phyloP scores from a whole-genome alignment of 2,329 filamentous ascomycete genomes.

The Cryphonectria radicalis region DNA sequence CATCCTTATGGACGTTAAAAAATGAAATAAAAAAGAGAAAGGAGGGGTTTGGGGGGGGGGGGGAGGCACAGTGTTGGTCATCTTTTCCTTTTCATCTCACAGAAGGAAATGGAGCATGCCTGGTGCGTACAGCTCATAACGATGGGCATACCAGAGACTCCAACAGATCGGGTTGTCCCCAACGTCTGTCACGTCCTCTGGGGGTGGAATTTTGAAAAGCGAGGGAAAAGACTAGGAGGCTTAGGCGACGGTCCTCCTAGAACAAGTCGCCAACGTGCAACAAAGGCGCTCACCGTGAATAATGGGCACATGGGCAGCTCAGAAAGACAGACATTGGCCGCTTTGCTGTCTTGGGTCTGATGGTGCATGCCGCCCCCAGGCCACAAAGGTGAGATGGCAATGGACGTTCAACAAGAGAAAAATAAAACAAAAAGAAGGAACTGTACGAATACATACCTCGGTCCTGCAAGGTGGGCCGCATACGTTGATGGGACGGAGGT shows the following conservation, averaged over 20 bases:
- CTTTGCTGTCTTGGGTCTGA: background rate
- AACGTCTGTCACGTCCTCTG: background rate
- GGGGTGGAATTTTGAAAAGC: background rate
- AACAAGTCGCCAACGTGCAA: background rate
- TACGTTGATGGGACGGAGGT: background rate
- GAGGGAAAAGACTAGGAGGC: background rate
- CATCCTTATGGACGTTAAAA: constrained; percentile 67
- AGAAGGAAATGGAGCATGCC: background rate
- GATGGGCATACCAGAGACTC: background rate
- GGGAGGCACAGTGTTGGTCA: too few species aligned
- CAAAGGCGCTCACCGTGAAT: background rate
- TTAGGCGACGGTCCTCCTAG: too few species aligned
- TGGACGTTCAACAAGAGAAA: background rate
- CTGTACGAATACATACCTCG: background rate
- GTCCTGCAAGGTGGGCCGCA: background rate
- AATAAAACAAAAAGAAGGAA: background rate
- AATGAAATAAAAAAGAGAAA: background rate
- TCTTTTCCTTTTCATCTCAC: background rate
- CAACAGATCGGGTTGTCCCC: background rate
- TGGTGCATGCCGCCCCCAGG: background rate
- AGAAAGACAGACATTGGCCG: background rate
- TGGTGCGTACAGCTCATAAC: background rate
- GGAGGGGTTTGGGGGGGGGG: background rate
- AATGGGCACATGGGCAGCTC: background rate
- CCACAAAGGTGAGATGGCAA: background rate